A percentile compares a stretch with the other conserved stretches of the same genome.
These are phyloP conservation scores for Gracilaria gracilis DNA, from an alignment of 23 red algal species.

Conservation along the genomic window DNA sequence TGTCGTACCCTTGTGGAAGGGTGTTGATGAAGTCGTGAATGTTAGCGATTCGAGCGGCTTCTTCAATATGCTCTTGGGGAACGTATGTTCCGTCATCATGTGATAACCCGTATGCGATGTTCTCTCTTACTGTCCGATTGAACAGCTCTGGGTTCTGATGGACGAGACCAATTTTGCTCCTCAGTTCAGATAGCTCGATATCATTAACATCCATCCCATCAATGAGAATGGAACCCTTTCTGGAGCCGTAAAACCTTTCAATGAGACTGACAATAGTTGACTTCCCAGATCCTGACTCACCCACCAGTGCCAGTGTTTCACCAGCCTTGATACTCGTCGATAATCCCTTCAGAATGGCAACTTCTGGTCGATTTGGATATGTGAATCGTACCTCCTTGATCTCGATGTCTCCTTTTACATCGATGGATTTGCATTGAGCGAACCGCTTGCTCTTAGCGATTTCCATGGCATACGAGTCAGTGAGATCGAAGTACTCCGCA, in stretches of 20 bases:
- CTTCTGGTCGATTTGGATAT: conserved; percentile 75
- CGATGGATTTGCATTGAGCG: neutral
- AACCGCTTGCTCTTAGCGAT: conserved; percentile 1
- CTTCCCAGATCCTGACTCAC: conserved; percentile 84
- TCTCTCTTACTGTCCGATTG: conserved; percentile 63
- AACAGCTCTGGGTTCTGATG: conserved; percentile 83
- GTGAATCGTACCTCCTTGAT: conserved; percentile 72
- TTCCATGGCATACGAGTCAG: conserved; percentile 53
- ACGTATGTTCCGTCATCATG: conserved; percentile 24
- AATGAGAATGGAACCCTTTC: conserved; percentile 64
- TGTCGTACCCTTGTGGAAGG: conserved; percentile 75
- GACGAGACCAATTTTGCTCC: conserved; percentile 66
- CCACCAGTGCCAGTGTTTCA: conserved; percentile 82
- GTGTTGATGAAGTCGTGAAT: conserved; percentile 66
- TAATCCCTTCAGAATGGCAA: conserved; percentile 56
- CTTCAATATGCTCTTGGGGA: conserved; percentile 30
- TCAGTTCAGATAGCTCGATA: conserved; percentile 2
- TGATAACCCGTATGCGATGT: conserved; percentile 71
- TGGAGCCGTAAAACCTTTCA: conserved; percentile 79
- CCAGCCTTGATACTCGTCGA: conserved; percentile 55
- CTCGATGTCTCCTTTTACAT: conserved; percentile 65
- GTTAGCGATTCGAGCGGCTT: conserved; percentile 61
- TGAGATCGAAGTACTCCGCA: conserved; percentile 67
- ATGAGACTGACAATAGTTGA: conserved; percentile 76
- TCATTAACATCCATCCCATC: conserved; percentile 46